Evolutionary conservation across 805 yeast genomes (phyloP), one percentile per base, ranked within the genome.

Genomic region (Barnettozyma botsteinii): DNA sequence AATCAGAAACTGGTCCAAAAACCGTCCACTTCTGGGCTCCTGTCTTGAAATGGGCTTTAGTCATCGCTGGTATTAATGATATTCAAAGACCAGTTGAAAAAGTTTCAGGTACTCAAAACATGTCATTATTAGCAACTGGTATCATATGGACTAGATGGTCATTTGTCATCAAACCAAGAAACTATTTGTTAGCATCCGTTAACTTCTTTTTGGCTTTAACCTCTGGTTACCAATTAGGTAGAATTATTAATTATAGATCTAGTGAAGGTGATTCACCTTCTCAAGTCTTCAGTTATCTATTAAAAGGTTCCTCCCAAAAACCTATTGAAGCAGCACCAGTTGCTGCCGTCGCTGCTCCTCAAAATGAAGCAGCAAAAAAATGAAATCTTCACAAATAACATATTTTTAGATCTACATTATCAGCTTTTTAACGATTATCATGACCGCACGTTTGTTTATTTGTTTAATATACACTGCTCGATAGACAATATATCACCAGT

Each of bases 111-210:
- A 81, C 95, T 19, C 95, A 85, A 64, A 66, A 60, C 77, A 45
- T 55, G 32, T 53, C 98, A 2, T 71, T 91, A 42, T 73, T 85
- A 53, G 88, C 89, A 34, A 91, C 98, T 1, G 98, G 97, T 40
- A 77, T 78, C 39, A 87, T 91, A 54, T 91, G 98, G 98, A 91
- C 98, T 26, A 79, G 98, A 63, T 91, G 98, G 98, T 88, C 96
- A 13, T 76, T 89, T 65, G 93, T 89, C 48, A 91, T 91, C 58
- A 78, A 69, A 49, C 98, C 98, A 31, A 81, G 83, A 66, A 91
- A 91, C 65, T 72, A 73, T 52, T 67, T 93, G 46, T 72, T 93
- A 50, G 98, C 98, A 4, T 78, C 91, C 22, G 98, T 91, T 41
- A 91, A 91, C 66, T 87, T 88, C 71, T 91, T 93, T 73, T 69